Base-by-base conservation (phyloP, 768 basidiomycete species). In the Leucocoprinus leucothites region DNA sequence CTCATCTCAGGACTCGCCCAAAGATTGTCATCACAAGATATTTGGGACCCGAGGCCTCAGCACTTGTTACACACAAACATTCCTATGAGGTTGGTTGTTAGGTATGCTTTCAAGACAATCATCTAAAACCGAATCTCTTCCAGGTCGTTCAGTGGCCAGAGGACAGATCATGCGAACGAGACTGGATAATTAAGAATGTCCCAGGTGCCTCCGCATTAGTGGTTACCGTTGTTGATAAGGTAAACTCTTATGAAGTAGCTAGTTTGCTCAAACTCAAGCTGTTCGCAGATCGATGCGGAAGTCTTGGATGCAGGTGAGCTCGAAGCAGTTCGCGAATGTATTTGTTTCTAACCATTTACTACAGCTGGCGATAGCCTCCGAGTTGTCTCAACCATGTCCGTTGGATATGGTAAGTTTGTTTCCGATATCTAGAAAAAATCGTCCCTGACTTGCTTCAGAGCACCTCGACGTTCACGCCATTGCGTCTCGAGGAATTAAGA, bases 351-450 rank as follows among this genome's bases (percentile, higher is more conserved):
- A 8, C 16, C 6, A 9, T 6, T 40, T 6, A 48, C n/a, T 21
- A 2, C 60, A 87, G 92, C 92, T 59, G 93, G 94, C 3, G 74
- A 87, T 0, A 74, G 67, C 47, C 76, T 99, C 8, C 82, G 81
- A 42, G 86, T 91, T n/a, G 81, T 97, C 2, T 96, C 94, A 1
- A 97, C 95, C 0, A 90, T 96, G 85, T 93, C 91, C 16, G 92
- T 94, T 18, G 93, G 92, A 44, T 90, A 87, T 64, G 90, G 91
- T 90, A 56, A 53, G 79, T 40, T 19, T 40, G 47, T 16, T n/a
- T 24, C 42, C 3, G 14, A 6, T 48, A 9, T 1, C 1, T 13
- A 22, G 31, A 11, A 16, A 38, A 34, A 22, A 54, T 22, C 11
- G 25, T 7, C 31, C 18, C 31, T 41, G 24, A 31, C 26, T 48